These are phyloP conservation scores for Cordyceps pruinosa DNA, from an alignment of 2,329 filamentous ascomycete species.

Conservation along the genomic window DNA sequence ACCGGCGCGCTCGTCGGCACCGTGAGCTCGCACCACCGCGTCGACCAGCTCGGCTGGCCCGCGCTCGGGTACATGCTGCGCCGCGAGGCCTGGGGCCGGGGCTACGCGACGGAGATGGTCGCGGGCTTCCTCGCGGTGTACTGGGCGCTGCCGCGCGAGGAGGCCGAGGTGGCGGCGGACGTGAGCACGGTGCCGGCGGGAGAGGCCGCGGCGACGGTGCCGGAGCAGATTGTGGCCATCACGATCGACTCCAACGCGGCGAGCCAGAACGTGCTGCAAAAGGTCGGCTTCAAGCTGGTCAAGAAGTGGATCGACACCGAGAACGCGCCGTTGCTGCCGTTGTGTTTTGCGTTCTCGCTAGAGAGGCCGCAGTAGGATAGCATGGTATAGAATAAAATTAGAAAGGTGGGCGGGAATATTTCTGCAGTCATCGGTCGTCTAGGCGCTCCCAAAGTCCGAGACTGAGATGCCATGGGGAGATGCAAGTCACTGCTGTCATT, in stretches of 20 bases:
- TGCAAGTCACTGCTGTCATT: not conserved
- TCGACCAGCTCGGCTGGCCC: conserved; percentile 43
- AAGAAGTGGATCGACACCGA: conserved; percentile 27
- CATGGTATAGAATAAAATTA: no score
- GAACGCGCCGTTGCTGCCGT: conserved; percentile 1
- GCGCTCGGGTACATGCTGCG: conserved; percentile 53
- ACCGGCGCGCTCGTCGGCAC: conserved; percentile 46
- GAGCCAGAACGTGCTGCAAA: conserved; percentile 51
- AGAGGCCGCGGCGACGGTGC: conserved; percentile 15
- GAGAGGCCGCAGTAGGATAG: not conserved
- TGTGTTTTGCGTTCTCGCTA: not conserved
- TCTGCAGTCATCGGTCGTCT: not conserved
- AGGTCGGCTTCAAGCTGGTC: conserved; percentile 46
- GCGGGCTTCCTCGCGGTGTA: conserved; percentile 39
- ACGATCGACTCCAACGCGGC: conserved; percentile 42
- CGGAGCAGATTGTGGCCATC: conserved; percentile 39
- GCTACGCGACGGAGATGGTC: conserved; percentile 52
- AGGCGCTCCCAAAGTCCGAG: not conserved
- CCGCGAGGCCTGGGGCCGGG: conserved; percentile 47
- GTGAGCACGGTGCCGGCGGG: not conserved
- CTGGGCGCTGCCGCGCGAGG: conserved; percentile 41
- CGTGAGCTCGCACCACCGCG: conserved; percentile 35
- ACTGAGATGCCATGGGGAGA: no score
- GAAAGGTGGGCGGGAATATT: not conserved
- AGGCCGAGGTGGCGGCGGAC: conserved; percentile 37